Percentiles rank a stretch among this genome's conserved stretches.
These are phyloP conservation scores for Colletotrichum chrysophilum DNA, from an alignment of 2,329 filamentous ascomycete species.

Conservation along the genomic window DNA sequence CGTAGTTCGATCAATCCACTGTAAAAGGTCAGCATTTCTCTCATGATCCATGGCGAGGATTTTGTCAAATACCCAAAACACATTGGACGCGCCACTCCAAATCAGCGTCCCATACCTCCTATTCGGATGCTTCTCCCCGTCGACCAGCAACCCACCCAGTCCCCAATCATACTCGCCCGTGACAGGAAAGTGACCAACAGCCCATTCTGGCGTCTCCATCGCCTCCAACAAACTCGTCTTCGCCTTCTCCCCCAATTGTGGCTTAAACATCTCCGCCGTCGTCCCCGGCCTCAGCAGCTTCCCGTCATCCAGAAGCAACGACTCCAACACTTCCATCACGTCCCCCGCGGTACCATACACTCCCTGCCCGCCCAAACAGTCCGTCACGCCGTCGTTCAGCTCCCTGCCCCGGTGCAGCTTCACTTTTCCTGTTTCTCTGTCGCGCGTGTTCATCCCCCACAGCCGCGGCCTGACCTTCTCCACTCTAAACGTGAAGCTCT, in stretches of 20 bases:
- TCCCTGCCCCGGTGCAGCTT: background rate
- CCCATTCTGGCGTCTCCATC: constrained; percentile 30
- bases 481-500: constrained; percentile 16
- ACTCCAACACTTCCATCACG: constrained; percentile 49
- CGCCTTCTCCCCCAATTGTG: constrained; percentile 41
- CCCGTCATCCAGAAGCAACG: constrained; percentile 53
- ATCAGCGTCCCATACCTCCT: constrained; percentile 42
- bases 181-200: constrained; percentile 32
- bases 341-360: constrained; percentile 38
- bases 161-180: constrained; percentile 44
- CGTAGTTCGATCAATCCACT: constrained; percentile 38
- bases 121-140: constrained; percentile 38
- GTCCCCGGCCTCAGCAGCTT: constrained; percentile 47
- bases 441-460: constrained; percentile 23
- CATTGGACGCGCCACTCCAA: constrained; percentile 52
- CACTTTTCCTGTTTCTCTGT: constrained; percentile 13
- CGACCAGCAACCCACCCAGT: constrained; percentile 45
- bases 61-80: constrained; percentile 46
- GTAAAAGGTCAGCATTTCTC: background rate
- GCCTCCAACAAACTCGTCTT: constrained; percentile 26
- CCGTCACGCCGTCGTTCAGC: constrained; percentile 21
- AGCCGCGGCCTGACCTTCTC: background rate
- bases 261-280: constrained; percentile 49
- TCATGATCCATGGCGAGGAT: rapidly evolving
- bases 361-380: constrained; percentile 39